phyloP scores from a whole-genome alignment of 495 filamentous ascomycete species.

The Penicillium soppii region DNA sequence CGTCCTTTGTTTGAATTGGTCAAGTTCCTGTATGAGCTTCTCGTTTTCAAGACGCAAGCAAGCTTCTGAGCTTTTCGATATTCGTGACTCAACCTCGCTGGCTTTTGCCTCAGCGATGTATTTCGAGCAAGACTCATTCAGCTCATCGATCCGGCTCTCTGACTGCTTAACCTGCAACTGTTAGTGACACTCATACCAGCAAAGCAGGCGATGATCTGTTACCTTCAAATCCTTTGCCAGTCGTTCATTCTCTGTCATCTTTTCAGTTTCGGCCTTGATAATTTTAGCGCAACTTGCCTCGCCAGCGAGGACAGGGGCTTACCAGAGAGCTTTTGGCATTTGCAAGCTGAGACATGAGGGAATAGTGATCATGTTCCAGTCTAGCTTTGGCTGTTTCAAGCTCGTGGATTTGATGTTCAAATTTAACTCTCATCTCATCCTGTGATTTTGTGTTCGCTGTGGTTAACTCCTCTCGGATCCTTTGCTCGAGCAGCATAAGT shows the following conservation, averaged over 20 bases:
- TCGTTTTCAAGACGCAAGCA: slow-evolving; percentile 14
- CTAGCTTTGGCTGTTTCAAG: slow-evolving; percentile 23
- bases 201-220: neutral
- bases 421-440: slow-evolving; percentile 19
- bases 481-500: slow-evolving; percentile 16
- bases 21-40: slow-evolving; percentile 19
- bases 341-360: slow-evolving; percentile 16
- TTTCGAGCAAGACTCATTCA: slow-evolving; percentile 18
- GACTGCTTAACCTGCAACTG: slow-evolving; percentile 19
- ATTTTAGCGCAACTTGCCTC: slow-evolving; percentile 12
- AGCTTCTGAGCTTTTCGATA: slow-evolving; percentile 21
- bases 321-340: slow-evolving; percentile 27
- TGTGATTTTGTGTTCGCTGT: slow-evolving; percentile 17
- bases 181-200: slow-evolving; percentile 9
- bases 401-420: slow-evolving; percentile 23
- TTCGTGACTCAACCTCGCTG: slow-evolving; percentile 21
- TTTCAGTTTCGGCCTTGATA: slow-evolving; percentile 18
- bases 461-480: slow-evolving; percentile 24
- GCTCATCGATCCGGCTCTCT: slow-evolving; percentile 19
- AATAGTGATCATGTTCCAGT: slow-evolving; percentile 11
- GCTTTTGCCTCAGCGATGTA: slow-evolving; percentile 10
- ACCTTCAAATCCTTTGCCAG: slow-evolving; percentile 15
- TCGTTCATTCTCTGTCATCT: slow-evolving; percentile 6
- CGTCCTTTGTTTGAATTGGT: slow-evolving; percentile 22
- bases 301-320: neutral